phyloP scores from a whole-genome alignment of 306 rosid species.

The Quercus variabilis region DNA sequence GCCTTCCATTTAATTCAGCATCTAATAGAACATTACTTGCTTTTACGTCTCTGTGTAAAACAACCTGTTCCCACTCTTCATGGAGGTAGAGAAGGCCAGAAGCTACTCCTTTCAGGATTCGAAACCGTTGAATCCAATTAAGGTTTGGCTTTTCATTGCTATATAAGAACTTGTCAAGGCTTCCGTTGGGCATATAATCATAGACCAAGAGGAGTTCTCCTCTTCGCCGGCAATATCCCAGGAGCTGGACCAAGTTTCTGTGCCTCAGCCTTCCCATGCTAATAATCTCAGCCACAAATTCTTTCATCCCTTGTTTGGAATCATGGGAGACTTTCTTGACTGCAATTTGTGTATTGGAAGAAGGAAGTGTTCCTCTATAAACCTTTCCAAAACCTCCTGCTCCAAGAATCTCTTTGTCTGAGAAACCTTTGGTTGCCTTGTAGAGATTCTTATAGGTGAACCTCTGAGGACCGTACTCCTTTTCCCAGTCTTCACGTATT shows the following conservation, averaged over 20 bases:
- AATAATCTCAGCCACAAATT: constrained; percentile 37
- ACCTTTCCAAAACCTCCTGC: constrained; percentile 43
- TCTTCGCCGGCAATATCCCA: constrained; percentile 35
- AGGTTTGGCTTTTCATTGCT: constrained; percentile 1
- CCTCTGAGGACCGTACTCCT: constrained; percentile 28
- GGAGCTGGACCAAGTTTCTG: constrained; percentile 37
- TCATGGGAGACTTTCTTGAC: constrained; percentile 36
- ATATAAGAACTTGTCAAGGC: constrained; percentile 27
- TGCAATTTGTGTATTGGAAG: constrained; percentile 20
- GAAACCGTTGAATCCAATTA: constrained; percentile 33
- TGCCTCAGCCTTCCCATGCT: constrained; percentile 41
- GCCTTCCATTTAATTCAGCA: constrained; percentile 47
- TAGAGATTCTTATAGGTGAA: constrained; percentile 26
- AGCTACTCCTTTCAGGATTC: constrained; percentile 20
- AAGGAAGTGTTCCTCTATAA: constrained; percentile 25
- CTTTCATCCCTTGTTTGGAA: constrained; percentile 40
- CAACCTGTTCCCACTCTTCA: constrained; percentile 69
- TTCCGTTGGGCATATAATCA: constrained; percentile 43
- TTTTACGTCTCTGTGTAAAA: constrained; percentile 72
- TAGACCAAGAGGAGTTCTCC: constrained; percentile 36
- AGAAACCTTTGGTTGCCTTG: constrained; percentile 37
- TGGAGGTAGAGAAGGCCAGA: constrained; percentile 54
- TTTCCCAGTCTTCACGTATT: constrained; percentile 36
- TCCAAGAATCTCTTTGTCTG: constrained; percentile 27
- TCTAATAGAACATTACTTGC: constrained; percentile 72